Evolutionary conservation across 148 eudicot species (phyloP).

Genomic region (Diospyros lotus): DNA sequence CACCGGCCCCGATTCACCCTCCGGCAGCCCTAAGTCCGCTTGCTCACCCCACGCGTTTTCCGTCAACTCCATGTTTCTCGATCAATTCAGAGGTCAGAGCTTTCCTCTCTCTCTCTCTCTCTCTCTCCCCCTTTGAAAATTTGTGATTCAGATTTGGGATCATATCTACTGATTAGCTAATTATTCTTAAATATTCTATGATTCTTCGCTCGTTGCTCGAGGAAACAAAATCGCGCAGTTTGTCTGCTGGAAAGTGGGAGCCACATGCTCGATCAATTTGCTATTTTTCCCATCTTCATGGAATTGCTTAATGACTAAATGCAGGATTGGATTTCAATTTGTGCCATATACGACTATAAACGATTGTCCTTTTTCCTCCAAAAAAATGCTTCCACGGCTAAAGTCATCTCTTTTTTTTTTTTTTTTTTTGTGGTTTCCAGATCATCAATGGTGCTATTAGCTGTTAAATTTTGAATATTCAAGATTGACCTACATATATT

Average conservation of each 20-base stretch:
- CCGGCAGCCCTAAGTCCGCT: neutral
- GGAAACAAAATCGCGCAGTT: neutral
- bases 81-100: constrained; percentile 8
- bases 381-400: too few species aligned
- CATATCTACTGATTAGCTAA: neutral
- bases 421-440: too few species aligned
- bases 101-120: neutral
- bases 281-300: neutral
- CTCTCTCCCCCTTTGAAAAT: neutral
- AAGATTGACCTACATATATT: neutral
- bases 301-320: neutral
- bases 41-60: neutral
- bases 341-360: too few species aligned
- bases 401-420: too few species aligned
- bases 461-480: neutral
- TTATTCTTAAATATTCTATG: neutral
- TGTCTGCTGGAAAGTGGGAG: neutral
- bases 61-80: neutral
- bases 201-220: neutral
- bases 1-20: neutral
- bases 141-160: neutral
- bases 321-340: neutral
- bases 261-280: neutral
- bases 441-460: too few species aligned
- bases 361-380: too few species aligned